Percentiles rank a stretch among this genome's conserved stretches.
Conservation (phyloP, 2,329 filamentous ascomycete species). For the Chrysoporthe deuterocubensis region DNA sequence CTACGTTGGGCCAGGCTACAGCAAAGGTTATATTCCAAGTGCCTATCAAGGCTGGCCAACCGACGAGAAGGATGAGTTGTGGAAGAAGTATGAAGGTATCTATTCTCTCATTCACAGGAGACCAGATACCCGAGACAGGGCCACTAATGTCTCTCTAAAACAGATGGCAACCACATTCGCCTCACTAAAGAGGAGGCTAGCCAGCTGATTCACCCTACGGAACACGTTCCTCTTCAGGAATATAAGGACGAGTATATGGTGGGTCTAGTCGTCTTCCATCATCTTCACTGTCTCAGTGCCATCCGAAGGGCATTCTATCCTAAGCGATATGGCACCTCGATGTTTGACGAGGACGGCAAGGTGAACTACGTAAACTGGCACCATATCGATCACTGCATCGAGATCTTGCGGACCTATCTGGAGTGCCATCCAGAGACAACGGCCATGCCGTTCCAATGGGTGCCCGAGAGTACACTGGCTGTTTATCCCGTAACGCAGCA, state of each 20-base stretch:
- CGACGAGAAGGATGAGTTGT: slow-evolving; percentile 14
- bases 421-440: slow-evolving; percentile 22
- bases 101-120: background rate
- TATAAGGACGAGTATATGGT: slow-evolving; percentile 22
- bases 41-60: slow-evolving; percentile 22
- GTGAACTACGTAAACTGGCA: slow-evolving; percentile 18
- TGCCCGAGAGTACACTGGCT: background rate
- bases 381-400: slow-evolving; percentile 23
- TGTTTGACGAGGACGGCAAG: slow-evolving; percentile 14
- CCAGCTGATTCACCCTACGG: slow-evolving; percentile 4
- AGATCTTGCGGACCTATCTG: slow-evolving; percentile 12
- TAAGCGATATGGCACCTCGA: slow-evolving; percentile 14
- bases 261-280: slow-evolving; percentile 17
- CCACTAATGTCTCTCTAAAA: slow-evolving; percentile 20
- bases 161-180: slow-evolving; percentile 18
- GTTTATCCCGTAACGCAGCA: slow-evolving; percentile 12
- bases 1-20: slow-evolving; percentile 17
- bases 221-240: slow-evolving; percentile 15
- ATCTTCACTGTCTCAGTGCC: slow-evolving; percentile 19
- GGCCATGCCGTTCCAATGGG: slow-evolving; percentile 18
- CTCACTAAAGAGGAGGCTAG: slow-evolving; percentile 12
- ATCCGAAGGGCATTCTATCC: slow-evolving; percentile 19
- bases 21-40: slow-evolving; percentile 10
- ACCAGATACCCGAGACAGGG: slow-evolving; percentile 7
- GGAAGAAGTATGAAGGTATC: slow-evolving; percentile 22